Evolutionary conservation across 352 stramenopile species (phyloP).

Genomic region (Discostella stelligera): DNA sequence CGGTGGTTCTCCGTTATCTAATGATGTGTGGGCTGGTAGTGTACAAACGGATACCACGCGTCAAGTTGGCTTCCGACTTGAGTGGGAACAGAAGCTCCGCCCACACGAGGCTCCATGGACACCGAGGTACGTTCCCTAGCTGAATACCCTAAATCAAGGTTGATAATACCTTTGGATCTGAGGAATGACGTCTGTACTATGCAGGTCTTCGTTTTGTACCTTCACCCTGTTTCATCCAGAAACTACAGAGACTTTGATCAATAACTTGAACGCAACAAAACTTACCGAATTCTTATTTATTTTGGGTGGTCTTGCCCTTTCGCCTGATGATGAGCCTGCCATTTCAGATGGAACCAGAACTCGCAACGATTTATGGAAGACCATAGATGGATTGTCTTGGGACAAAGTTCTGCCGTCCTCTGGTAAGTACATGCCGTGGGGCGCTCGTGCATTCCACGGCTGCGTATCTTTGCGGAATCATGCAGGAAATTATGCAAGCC

Average conservation of each 20-base stretch:
- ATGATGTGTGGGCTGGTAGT: constrained; percentile 53
- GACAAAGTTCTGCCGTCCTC: constrained; percentile 24
- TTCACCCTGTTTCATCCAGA: constrained; percentile 28
- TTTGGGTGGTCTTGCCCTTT: constrained; percentile 49
- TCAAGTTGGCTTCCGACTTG: constrained; percentile 33
- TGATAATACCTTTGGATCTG: background rate
- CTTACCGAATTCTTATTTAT: constrained; percentile 45
- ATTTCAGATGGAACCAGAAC: constrained; percentile 43
- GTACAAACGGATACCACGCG: constrained; percentile 29
- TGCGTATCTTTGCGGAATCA: constrained; percentile 42
- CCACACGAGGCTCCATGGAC: constrained; percentile 37
- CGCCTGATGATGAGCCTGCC: constrained; percentile 16
- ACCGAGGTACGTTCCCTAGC: constrained; percentile 26
- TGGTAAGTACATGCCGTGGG: constrained; percentile 43
- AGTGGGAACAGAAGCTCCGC: constrained; percentile 29
- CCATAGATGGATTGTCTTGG: constrained; percentile 45
- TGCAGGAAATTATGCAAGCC: constrained; percentile 20
- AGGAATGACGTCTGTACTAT: background rate
- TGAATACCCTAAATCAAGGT: background rate
- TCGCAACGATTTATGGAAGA: constrained; percentile 58
- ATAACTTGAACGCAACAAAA: constrained; percentile 20
- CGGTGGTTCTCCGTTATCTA: constrained; percentile 50
- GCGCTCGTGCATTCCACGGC: constrained; percentile 44
- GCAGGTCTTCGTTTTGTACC: constrained; percentile 36
- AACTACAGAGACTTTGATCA: background rate